Conservation (phyloP, 306 rosid species). For the Fragaria iinumae region DNA sequence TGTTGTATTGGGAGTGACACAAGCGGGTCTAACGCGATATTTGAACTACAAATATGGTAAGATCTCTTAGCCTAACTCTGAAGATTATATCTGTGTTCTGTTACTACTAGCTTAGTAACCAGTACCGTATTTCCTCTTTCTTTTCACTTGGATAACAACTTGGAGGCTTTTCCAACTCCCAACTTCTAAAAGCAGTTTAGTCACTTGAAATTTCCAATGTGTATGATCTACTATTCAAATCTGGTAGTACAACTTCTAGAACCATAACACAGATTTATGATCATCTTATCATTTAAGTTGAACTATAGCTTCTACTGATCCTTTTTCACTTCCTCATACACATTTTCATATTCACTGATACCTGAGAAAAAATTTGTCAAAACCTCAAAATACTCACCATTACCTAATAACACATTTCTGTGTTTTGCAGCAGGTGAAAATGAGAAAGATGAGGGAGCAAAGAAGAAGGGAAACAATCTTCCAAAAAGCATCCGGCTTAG, state of each 20-base stretch:
- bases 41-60: constrained; percentile 47
- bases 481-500: constrained; percentile 41
- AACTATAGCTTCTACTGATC: too few species aligned
- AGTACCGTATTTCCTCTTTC: neutral
- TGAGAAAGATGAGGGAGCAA: constrained; percentile 19
- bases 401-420: neutral
- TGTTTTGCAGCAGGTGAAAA: constrained; percentile 16
- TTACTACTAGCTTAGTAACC: neutral
- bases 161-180: too few species aligned
- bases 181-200: too few species aligned
- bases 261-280: too few species aligned
- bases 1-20: constrained; percentile 59
- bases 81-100: neutral
- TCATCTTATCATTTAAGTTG: neutral
- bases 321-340: neutral
- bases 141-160: neutral
- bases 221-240: neutral
- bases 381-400: neutral
- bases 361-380: neutral
- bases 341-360: neutral
- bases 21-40: constrained; percentile 57
- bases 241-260: too few species aligned
- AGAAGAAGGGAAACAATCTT: constrained; percentile 13
- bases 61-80: neutral
- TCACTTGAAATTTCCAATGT: too few species aligned